Conservation (phyloP, 495 filamentous ascomycete species). For the Pseudomonodictys pantanalensis region DNA sequence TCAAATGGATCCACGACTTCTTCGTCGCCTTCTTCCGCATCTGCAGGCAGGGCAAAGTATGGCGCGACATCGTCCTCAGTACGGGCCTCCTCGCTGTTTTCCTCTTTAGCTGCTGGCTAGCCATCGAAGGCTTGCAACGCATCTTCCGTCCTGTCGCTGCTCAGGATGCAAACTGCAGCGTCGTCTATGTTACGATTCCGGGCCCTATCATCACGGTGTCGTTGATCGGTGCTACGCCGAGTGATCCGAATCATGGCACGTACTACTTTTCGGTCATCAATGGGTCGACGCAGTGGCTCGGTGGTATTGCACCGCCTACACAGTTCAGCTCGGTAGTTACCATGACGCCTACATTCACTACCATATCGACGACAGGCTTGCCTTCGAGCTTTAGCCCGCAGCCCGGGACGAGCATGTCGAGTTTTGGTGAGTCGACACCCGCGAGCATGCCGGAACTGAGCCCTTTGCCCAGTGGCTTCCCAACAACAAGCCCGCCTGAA, state of each 20-base stretch:
- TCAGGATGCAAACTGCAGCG: slow-evolving; percentile 23
- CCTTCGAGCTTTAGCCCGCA: background rate
- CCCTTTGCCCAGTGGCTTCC: no score
- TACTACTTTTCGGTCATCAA: slow-evolving; percentile 32
- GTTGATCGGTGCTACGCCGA: slow-evolving; percentile 11
- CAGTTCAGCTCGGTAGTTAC: background rate
- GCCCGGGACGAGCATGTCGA: background rate
- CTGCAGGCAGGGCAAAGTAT: background rate
- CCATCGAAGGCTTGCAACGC: background rate
- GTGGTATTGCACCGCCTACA: slow-evolving; percentile 16
- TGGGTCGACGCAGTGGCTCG: slow-evolving; percentile 26
- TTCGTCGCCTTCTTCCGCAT: background rate
- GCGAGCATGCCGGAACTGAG: background rate
- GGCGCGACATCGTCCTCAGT: background rate
- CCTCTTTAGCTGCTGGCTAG: slow-evolving; percentile 5
- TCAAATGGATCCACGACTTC: background rate
- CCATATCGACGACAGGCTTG: background rate
- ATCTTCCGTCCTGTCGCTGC: slow-evolving; percentile 20
- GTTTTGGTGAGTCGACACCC: background rate
- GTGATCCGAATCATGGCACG: slow-evolving; percentile 15
- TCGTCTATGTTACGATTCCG: slow-evolving; percentile 28
- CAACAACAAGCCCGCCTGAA: no score
- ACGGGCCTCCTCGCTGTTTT: background rate
- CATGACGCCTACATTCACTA: background rate
- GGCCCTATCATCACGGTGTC: slow-evolving; percentile 29